Evolutionary conservation across 179 eudicot genomes (phyloP).

Genomic region (Heliamphora pulchella): DNA sequence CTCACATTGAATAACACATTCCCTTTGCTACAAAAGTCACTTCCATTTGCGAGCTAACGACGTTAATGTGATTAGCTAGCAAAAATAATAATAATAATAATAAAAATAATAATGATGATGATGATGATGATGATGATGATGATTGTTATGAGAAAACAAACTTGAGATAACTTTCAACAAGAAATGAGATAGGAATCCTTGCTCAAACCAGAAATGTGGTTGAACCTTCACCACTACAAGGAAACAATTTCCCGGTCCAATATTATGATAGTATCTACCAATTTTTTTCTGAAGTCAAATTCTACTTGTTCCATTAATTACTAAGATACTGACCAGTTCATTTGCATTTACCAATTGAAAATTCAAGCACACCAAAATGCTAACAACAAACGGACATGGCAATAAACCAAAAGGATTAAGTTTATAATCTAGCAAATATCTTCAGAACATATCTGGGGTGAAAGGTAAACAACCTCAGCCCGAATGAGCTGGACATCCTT

Average conservation of each 20-base stretch:
- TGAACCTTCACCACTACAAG: background rate
- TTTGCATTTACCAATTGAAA: background rate
- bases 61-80: too few species aligned
- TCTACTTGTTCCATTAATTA: background rate
- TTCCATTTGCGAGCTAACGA: background rate
- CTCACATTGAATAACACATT: background rate
- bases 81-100: too few species aligned
- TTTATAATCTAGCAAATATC: conserved; percentile 5
- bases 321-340: background rate
- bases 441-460: conserved; percentile 16
- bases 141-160: background rate
- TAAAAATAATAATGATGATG: too few species aligned
- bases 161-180: background rate
- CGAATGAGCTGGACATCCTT: conserved; percentile 78
- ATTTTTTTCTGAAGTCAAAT: background rate
- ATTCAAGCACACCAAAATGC: background rate
- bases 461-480: conserved; percentile 62
- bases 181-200: background rate
- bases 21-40: background rate
- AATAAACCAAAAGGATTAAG: background rate
- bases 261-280: background rate
- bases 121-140: too few species aligned
- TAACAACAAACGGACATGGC: background rate
- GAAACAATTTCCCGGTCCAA: conserved; percentile 7
- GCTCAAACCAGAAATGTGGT: background rate